These are phyloP conservation scores for Panicum hallii DNA, from an alignment of 202 grass and related monocot genomes.

Conservation along the genomic window DNA sequence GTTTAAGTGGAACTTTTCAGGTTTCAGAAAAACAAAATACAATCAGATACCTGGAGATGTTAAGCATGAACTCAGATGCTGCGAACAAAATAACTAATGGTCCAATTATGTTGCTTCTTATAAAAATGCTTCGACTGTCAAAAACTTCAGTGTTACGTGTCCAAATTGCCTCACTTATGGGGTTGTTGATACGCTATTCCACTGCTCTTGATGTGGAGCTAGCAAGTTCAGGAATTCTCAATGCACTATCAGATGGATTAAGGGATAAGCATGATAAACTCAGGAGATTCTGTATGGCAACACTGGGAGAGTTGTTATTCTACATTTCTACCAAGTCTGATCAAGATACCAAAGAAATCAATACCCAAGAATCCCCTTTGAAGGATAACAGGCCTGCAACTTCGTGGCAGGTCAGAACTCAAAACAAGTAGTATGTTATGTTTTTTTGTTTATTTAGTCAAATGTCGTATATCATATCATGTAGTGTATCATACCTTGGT, in stretches of 20 bases:
- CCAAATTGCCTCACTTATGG: conserved; percentile 91
- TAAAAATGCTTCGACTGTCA: conserved; percentile 90
- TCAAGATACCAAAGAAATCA: conserved; percentile 74
- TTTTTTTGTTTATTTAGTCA: conserved; percentile 38
- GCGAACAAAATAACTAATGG: conserved; percentile 92
- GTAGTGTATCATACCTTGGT: neutral
- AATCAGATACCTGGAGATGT: conserved; percentile 87
- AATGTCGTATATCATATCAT: neutral
- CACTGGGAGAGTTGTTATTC: conserved; percentile 91
- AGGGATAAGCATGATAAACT: conserved; percentile 95
- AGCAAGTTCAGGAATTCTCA: conserved; percentile 91
- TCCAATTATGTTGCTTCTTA: conserved; percentile 78
- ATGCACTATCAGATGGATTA: conserved; percentile 87
- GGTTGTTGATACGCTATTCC: conserved; percentile 90
- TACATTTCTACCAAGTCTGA: conserved; percentile 95
- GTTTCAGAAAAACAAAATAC: conserved; percentile 97
- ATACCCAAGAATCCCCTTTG: conserved; percentile 77
- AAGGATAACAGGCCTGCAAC: conserved; percentile 69
- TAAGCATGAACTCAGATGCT: conserved; percentile 86
- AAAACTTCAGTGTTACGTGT: conserved; percentile 79
- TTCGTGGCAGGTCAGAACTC: conserved; percentile 85
- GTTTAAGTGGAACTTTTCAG: conserved; percentile 85
- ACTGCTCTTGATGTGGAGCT: conserved; percentile 84
- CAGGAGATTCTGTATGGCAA: conserved; percentile 96
- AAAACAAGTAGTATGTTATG: conserved; percentile 19